phyloP scores from a whole-genome alignment of 1,139 yeast genomes.

The Suhomyces chickasaworum region DNA sequence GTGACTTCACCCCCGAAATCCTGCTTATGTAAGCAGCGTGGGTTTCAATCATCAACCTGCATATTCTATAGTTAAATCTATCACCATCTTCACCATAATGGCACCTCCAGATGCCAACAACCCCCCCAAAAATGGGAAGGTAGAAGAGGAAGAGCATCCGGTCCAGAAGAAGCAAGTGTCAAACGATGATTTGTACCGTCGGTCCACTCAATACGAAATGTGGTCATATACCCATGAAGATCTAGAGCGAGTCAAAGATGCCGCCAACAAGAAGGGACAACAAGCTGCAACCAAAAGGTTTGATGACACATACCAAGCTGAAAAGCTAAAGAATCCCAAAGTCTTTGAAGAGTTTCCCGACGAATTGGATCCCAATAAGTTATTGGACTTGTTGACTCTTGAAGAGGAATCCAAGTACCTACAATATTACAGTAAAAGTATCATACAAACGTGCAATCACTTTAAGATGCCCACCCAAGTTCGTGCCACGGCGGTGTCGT shows the following conservation, averaged over 20 bases:
- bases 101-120: constrained; percentile 5
- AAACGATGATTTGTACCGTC: constrained; percentile 82
- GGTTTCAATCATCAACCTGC: not conserved
- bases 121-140: not conserved
- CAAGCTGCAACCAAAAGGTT: constrained; percentile 41
- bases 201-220: constrained; percentile 76
- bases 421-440: constrained; percentile 69
- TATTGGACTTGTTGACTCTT: constrained; percentile 51
- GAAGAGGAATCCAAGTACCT: constrained; percentile 75
- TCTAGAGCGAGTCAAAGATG: constrained; percentile 48
- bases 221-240: constrained; percentile 80
- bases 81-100: constrained; percentile 6
- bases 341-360: constrained; percentile 32
- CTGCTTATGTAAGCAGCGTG: not conserved
- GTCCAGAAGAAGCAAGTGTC: constrained; percentile 23
- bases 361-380: constrained; percentile 34
- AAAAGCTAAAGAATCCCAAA: constrained; percentile 34
- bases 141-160: constrained; percentile 3
- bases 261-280: constrained; percentile 57
- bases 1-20: not conserved
- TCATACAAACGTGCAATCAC: constrained; percentile 54
- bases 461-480: constrained; percentile 53
- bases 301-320: constrained; percentile 24
- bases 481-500: constrained; percentile 81
- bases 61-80: no score